Evolutionary conservation across 164 flowering plant species (phyloP), one percentile per base, ranked within the genome.

Genomic region (Magnolia changhungtana): DNA sequence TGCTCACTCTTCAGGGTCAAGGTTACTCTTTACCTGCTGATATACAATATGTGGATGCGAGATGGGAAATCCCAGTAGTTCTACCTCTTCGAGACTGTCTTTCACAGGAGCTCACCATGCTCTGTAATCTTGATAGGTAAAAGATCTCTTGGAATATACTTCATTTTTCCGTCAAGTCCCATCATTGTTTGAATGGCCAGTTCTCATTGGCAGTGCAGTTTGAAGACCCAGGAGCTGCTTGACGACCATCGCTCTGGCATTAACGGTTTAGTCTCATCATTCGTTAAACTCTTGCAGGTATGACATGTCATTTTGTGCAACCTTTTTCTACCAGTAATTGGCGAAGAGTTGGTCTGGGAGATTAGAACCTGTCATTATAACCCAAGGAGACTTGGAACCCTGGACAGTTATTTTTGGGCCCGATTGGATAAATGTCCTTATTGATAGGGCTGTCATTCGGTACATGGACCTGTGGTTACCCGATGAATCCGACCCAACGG

Each of bases 11-110:
- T 59, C 91, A 96, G 98, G 99, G 99, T n/a, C 92, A 86, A 77
- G 99, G 99, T 71, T 96, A 90, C 84, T 92, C 99, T 31, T 85
- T 94, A 81, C 87, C 99, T 49, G 99, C 98, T 77, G 95, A 93
- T 85, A 89, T 96, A 66, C 99, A 96, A 74, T 89, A 93, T 84
- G 88, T 92, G 85, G 98, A 96, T 90, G 89, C 98, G 27, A 88
- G 99, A 82, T 89, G 97, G 99, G 86, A 90, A 76, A 74, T 87
- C 50, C 99, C 99, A 0, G 87, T 92, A 37, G 87, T 92, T 82
- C 96, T 91, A 82, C 98, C 99, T 19, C 94, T 96, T 75, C 97
- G 92, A 63, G 98, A 94, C 77, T 96, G 98, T 83, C 88, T 88
- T 67, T 73, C 82, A 11, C 89, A 88, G 72, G 99, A 96, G 87